phyloP scores from a whole-genome alignment of 169 alveolate species.

The Plasmodium knowlesi region DNA sequence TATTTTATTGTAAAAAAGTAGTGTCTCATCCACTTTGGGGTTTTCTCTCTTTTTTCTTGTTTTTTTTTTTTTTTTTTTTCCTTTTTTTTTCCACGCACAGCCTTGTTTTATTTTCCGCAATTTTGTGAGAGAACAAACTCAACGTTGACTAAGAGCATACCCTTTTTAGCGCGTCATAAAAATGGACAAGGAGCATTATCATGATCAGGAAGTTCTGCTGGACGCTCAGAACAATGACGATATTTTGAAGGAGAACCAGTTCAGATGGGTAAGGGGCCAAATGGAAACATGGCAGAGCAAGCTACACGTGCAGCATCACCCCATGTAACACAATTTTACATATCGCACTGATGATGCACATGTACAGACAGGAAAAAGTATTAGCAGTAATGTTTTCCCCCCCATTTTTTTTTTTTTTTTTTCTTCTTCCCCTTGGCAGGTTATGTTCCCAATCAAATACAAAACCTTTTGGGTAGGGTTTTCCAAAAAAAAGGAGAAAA shows the following conservation, averaged over 20 bases:
- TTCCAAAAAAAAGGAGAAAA: not conserved
- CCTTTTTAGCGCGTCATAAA: constrained; percentile 8
- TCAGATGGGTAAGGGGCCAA: constrained; percentile 84
- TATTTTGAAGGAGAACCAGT: constrained; percentile 86
- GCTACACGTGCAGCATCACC: not conserved
- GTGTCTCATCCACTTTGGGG: not conserved
- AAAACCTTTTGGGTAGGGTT: constrained; percentile 86
- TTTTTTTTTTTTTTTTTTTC: not conserved
- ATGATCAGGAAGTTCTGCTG: constrained; percentile 64
- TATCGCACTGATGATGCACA: not conserved
- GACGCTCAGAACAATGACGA: constrained; percentile 85
- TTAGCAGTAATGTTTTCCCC: not conserved
- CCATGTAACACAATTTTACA: not conserved
- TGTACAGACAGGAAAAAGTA: not conserved
- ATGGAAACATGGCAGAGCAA: not conserved
- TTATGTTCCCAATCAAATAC: constrained; percentile 90
- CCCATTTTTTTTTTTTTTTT: not conserved
- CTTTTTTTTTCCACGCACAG: not conserved
- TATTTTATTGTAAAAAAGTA: not conserved
- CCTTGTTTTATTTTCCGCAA: constrained; percentile 1
- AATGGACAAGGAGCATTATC: constrained; percentile 47
- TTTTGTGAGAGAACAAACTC: not conserved
- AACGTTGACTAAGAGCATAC: not conserved
- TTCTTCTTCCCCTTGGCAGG: not conserved
- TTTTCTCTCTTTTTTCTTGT: not conserved